Evolutionary conservation across 1,139 yeast genomes (phyloP), one percentile per base, ranked within the genome.

Genomic region (Pneumocystis oryctolagi): DNA sequence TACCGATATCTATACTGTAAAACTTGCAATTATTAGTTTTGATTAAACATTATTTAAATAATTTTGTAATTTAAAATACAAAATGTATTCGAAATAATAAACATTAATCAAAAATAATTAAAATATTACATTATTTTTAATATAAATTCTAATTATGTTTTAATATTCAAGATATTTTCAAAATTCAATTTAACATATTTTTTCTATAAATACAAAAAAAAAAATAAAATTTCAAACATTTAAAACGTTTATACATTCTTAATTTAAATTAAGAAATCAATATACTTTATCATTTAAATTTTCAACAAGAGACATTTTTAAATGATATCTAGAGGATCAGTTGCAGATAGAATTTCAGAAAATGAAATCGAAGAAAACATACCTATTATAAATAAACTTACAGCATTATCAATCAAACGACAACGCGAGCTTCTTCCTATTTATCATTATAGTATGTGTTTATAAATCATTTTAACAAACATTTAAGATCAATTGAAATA

Each of bases 341-440:
- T n/a, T 25, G 28, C 30, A 25, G 55, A 47, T 16, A 47, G 30
- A 47, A 31, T n/a, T 2, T 47, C 31, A 47, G 31, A 47, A 25
- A 47, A 47, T 57, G 16, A 42, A 57, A 4, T 56, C 37, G 39
- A 58, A 30, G 65, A 59, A 32, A 57, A 62, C 62, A 3, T 57
- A 32, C 58, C 55, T 62, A 62, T 59, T 42, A 59, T 35, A 61
- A 58, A 40, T 42, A 55, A 35, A 37, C 30, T 59, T 32, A 59
- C 61, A 20, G 18, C 55, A 20, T 25, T 59, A 28, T 59, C 61
- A 40, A 25, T 59, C 28, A 30, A 59, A 28, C 61, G 62, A 14
- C 61, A 59, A 28, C 61, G 61, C 3, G 31, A 35, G 64, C 25
- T 61, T 25, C 62, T 61, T 30, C 63, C 63, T 30, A 61, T 61